Percentiles rank a stretch among this genome's conserved stretches.
These are phyloP conservation scores for Paraphoma chrysanthemicola DNA, from an alignment of 2,329 filamentous ascomycete genomes.

Conservation along the genomic window DNA sequence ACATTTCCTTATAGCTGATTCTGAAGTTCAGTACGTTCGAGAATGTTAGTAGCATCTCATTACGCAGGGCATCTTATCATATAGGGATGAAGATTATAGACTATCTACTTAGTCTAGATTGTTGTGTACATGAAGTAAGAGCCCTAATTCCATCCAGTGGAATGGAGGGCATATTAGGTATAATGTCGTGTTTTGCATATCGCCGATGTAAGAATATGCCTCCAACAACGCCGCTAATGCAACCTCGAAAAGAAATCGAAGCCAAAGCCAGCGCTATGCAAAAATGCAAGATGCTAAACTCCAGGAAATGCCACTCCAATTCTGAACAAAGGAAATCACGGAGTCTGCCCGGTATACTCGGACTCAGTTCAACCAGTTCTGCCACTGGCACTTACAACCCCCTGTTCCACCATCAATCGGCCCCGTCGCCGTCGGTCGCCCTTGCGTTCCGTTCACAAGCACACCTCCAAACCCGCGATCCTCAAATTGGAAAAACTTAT, in stretches of 20 bases:
- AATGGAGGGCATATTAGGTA: constrained; percentile 17
- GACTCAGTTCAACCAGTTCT: constrained; percentile 55
- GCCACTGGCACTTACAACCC: constrained; percentile 67
- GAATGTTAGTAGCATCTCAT: too few species aligned
- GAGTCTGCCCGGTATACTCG: background rate
- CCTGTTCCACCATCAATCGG: constrained; percentile 65
- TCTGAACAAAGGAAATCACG: constrained; percentile 3
- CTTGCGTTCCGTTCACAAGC: constrained; percentile 59
- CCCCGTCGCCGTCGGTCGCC: constrained; percentile 52
- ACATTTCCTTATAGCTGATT: too few species aligned
- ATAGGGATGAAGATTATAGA: too few species aligned
- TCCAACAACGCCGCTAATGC: constrained; percentile 6
- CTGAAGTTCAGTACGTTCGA: too few species aligned
- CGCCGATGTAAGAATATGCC: constrained; percentile 1
- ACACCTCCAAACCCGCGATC: constrained; percentile 58
- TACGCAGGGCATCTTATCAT: too few species aligned
- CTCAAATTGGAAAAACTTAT: constrained; percentile 60
- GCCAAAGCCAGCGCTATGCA: constrained; percentile 23
- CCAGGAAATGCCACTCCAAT: constrained; percentile 16
- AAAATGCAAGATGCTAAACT: constrained; percentile 16
- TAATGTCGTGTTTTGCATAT: constrained; percentile 13
- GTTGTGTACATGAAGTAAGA: too few species aligned
- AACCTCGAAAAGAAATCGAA: background rate
- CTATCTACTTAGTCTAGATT: background rate
- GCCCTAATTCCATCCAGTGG: too few species aligned